Evolutionary conservation across 2,329 filamentous ascomycete genomes (phyloP), one percentile per base, ranked within the genome.

Genomic region (Helicocarpus griseus): DNA sequence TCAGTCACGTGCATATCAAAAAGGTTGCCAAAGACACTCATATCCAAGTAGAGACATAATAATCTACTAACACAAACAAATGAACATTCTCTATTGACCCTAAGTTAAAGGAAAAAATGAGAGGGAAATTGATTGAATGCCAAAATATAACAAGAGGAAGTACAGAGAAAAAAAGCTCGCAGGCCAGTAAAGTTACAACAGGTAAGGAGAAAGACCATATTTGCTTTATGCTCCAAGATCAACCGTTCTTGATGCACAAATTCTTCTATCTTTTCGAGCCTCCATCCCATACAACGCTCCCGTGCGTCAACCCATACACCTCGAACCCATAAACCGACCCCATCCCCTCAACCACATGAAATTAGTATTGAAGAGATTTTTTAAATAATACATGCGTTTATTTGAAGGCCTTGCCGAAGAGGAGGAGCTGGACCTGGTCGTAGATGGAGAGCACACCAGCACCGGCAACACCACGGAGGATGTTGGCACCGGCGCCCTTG

Each of bases 401-500:
- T 76, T 94, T 95, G 90, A 90, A 98, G 82, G 89, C 88, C 90
- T 98, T 97, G 77, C 93, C 93, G 88, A 98, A 98, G 77, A 98
- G 78, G 76, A 98, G 78, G 75, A 98, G 84, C 87, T 98, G 93
- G 76, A 88, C 88, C 84, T 97, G 91, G 77, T 98, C 93, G 81
- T 98, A 98, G 89, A 98, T 96, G 77, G 93, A 98, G 75, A 98
- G 83, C 74, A 98, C 93, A 98, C 93, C 93, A 81, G 93, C 93
- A 89, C 93, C 94, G 73, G 93, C 93, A 73, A 98, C 93, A 96
- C 93, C 94, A 95, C 93, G 93, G 80, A 98, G 93, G 73, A 98
- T 98, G 89, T 98, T 98, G 85, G 93, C 93, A 89, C 93, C 93
- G 74, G 93, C 93, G 90, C 93, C 93, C 89, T 98, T 98, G 90